Evolutionary conservation across 129 eudicot species (phyloP), one percentile per base, ranked within the genome.

Genomic region (Sambucus nigra): DNA sequence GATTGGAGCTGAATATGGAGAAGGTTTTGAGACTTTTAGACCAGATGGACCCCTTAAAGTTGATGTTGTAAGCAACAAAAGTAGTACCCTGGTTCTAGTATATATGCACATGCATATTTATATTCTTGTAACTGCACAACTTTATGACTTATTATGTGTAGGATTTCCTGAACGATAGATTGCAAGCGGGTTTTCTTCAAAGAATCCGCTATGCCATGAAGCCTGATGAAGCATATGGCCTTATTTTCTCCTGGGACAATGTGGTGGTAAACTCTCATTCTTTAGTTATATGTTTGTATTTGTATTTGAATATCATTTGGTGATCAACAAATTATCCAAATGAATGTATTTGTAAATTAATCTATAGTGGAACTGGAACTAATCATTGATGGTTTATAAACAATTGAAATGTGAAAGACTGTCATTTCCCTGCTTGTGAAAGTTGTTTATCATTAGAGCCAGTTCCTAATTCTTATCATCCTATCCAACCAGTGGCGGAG

Each of bases 1-100:
- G 10, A 88, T 88, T 79, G 97, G 97, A 65, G 97, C 97, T 75
- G 97, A 88, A 76, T 88, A 88, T 76, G 97, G 97, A 35, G 88
- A 88, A 78, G 97, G 88, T 49, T 88, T 88, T 48, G 97, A 88
- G 80, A 88, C 95, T 28, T 89, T 89, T 60, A 78, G 97, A 67
- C 85, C 86, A 24, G 93, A 89, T 65, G 97, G 97, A 24, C 97
- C 83, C 14, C 73, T 89, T 31, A 84, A 89, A 71, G 80, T 89
- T 76, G 97, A 89, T 69, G 98, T 91, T 77, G 98, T 91, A 71
- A 78, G 80, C 42, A 42, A 42, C n/a, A n/a, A n/a, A n/a, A n/a
- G n/a, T n/a, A n/a, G n/a, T n/a, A n/a, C n/a, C n/a, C n/a, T n/a
- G n/a, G n/a, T n/a, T n/a, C n/a, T n/a, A n/a, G n/a, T n/a, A 15